Conservation (phyloP, 768 basidiomycete species). For the Podaxis rugospora region DNA sequence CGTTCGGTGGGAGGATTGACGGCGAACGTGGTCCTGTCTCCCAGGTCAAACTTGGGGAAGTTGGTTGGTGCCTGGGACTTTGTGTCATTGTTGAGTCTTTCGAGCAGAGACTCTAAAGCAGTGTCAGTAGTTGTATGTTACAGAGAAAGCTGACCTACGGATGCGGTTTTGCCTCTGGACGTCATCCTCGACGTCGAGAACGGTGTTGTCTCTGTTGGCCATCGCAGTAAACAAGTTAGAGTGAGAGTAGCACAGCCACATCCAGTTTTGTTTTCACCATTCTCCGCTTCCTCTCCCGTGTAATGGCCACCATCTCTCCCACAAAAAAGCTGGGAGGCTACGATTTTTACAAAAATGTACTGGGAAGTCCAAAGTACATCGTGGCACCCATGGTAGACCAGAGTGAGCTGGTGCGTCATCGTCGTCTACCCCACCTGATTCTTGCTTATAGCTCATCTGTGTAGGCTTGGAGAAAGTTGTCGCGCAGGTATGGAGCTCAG, state of each 20-base stretch:
- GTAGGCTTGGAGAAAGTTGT: slow-evolving; percentile 87
- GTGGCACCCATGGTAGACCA: slow-evolving; percentile 99
- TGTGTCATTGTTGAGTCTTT: slow-evolving; percentile 30
- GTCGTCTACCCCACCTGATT: not conserved
- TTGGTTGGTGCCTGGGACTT: slow-evolving; percentile 15
- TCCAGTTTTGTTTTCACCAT: slow-evolving; percentile 4
- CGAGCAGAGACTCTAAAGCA: slow-evolving; percentile 34
- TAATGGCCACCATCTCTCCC: not conserved
- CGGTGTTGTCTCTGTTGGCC: slow-evolving; percentile 2
- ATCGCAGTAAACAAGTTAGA: slow-evolving; percentile 4
- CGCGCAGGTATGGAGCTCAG: slow-evolving; percentile 78
- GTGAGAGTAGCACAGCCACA: slow-evolving; percentile 11
- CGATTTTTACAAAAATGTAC: slow-evolving; percentile 73
- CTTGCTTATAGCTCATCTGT: not conserved
- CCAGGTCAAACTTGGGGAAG: slow-evolving; percentile 30
- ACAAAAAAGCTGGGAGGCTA: slow-evolving; percentile 62
- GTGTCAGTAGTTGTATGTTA: not conserved
- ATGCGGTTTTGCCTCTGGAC: slow-evolving; percentile 14
- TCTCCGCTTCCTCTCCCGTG: not conserved
- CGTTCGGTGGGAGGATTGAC: slow-evolving; percentile 45
- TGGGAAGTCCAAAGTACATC: slow-evolving; percentile 84
- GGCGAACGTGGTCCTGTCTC: slow-evolving; percentile 30
- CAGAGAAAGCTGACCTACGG: slow-evolving; percentile 9
- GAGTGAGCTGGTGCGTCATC: slow-evolving; percentile 80
- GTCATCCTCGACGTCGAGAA: slow-evolving; percentile 15